These are phyloP conservation scores for Venturia effusa DNA, from an alignment of 2,329 filamentous ascomycete genomes.

Conservation along the genomic window DNA sequence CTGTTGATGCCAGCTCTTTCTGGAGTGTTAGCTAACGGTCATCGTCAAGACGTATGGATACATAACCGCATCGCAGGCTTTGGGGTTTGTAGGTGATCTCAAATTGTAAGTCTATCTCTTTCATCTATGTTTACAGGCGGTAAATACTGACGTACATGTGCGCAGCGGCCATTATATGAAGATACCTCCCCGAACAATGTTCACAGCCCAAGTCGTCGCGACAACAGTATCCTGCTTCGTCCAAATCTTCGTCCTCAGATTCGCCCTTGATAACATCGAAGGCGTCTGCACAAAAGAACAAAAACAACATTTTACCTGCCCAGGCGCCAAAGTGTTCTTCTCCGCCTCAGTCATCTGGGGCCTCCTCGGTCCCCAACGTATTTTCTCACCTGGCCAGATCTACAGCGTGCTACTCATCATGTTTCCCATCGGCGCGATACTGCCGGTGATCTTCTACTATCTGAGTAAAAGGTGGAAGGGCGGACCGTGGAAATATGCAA, in stretches of 20 bases:
- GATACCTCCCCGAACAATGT: constrained; percentile 39
- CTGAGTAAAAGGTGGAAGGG: constrained; percentile 39
- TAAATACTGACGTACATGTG: background rate
- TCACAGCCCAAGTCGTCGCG: constrained; percentile 40
- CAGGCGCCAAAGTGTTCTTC: constrained; percentile 54
- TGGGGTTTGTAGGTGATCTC: constrained; percentile 16
- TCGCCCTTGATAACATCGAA: constrained; percentile 36
- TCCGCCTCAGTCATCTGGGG: constrained; percentile 59
- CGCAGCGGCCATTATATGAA: constrained; percentile 32
- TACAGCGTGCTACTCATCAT: constrained; percentile 51
- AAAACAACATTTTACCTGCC: constrained; percentile 46
- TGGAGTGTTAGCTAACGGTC: constrained; percentile 23
- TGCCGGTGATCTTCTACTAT: constrained; percentile 43
- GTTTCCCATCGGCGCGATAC: constrained; percentile 45
- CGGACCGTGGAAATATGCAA: constrained; percentile 38
- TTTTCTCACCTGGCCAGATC: constrained; percentile 52
- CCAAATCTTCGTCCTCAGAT: constrained; percentile 39
- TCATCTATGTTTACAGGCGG: too few species aligned
- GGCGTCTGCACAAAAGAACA: constrained; percentile 29
- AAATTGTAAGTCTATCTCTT: constrained; percentile 13
- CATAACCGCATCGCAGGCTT: constrained; percentile 17
- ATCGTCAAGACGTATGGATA: constrained; percentile 16
- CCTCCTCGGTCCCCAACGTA: constrained; percentile 50
- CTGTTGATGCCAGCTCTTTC: rapidly evolving
- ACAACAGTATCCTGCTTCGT: constrained; percentile 39